A percentile compares a stretch with the other conserved stretches of the same genome.
These are phyloP conservation scores for Neofusicoccum sp. DNA, from an alignment of 2,329 filamentous ascomycete genomes.

Conservation along the genomic window DNA sequence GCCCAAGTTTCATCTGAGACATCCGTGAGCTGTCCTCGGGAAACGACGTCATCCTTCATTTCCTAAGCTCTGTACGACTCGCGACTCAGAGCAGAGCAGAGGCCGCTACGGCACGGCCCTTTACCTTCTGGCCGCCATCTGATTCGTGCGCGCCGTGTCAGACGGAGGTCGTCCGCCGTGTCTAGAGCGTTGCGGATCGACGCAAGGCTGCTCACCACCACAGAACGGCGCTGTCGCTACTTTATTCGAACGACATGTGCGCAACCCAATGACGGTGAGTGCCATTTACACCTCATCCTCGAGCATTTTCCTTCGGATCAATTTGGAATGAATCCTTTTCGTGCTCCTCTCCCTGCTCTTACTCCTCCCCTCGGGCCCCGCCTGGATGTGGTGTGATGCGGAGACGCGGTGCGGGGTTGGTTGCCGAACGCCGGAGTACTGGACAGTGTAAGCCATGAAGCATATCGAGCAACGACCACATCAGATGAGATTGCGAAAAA, in stretches of 20 bases:
- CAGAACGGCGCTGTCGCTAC: not conserved
- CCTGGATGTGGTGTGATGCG: not conserved
- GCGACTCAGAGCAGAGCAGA: not conserved
- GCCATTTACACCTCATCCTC: not conserved
- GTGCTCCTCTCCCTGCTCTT: not conserved
- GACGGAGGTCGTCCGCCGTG: not conserved
- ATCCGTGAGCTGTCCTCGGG: not conserved
- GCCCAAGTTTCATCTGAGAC: conserved; percentile 11
- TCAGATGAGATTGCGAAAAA: not conserved
- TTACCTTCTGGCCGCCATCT: not conserved
- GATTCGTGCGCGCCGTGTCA: not conserved
- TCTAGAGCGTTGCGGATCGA: not conserved
- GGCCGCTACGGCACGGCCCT: conserved; percentile 9
- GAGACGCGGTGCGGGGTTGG: not conserved
- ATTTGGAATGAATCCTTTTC: not conserved
- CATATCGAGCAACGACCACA: not conserved
- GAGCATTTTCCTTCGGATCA: not conserved
- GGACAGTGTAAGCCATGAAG: not conserved
- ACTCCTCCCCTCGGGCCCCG: not conserved
- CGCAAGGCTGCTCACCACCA: not conserved
- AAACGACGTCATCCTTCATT: conserved; percentile 11
- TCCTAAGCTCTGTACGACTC: conserved; percentile 3
- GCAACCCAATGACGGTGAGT: not conserved
- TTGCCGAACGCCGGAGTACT: not conserved
- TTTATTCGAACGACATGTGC: not conserved